Base-by-base conservation (phyloP, 495 filamentous ascomycete species). In the Hypomontagnella submonticulosa region DNA sequence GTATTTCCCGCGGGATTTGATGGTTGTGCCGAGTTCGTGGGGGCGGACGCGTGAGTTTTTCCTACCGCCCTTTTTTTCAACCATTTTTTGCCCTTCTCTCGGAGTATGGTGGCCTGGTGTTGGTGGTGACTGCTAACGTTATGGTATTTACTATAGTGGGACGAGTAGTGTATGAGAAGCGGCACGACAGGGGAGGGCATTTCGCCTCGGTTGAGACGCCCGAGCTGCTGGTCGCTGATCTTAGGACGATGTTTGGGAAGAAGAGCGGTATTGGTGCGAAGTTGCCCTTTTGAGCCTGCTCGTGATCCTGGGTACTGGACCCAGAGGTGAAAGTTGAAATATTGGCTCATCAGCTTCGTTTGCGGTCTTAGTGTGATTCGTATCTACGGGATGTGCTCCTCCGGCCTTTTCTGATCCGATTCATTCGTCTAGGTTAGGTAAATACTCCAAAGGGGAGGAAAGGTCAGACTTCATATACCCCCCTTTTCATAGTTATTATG, bases 141-240 rank as follows among this genome's bases (percentile, higher is more conserved):
- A 3, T 40, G 10, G 18, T 75, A n/a, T n/a, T n/a, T n/a, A n/a
- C n/a, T n/a, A n/a, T n/a, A 9, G 42, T 88, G 16, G 87, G 88
- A 0, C 73, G 77, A 2, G 73, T 90, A 0, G 84, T 88, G 1
- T 82, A 76, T 40, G 83, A 87, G 70, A 79, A 70, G n/a, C 63
- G 78, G 23, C 75, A 88, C 72, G 67, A 77, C 0, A 58, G 63
- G 2, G 88, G 88, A 1, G 88, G 88, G 0, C 88, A 91, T 71
- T 90, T 90, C 71, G 83, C 85, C 1, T 82, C 87, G 1, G 84
- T 79, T 67, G 88, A 90, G 61, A 61, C 67, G 19, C 86, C 88
- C 3, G 76, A 86, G 7, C 65, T 60, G n/a, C 71, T 89, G 10
- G 82, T 79, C 0, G 71, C 57, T 0, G 88, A 91, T 76, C 63